Evolutionary conservation across 2,329 filamentous ascomycete genomes (phyloP), one percentile per base, ranked within the genome.

Genomic region (Colletotrichum endophyticum): DNA sequence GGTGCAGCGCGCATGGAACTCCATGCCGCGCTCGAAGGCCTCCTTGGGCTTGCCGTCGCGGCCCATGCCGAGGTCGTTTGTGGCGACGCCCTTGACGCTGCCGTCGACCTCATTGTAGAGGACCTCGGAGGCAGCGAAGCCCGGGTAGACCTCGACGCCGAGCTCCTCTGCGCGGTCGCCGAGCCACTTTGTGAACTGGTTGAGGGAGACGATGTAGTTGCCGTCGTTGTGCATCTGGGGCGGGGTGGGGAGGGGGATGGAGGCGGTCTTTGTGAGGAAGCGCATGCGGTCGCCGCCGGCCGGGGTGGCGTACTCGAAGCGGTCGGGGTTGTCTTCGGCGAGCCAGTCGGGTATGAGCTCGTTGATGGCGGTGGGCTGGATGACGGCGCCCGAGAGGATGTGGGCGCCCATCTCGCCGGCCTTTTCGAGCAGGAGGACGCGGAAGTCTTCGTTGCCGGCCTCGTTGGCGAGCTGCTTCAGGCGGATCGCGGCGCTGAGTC

Each of bases 201-300:
- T 99, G 81, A 99, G 87, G 82, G 95, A 98, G 82, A 99, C 93
- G 80, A 99, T 99, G 85, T 98, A 99, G 87, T 99, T 99, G 80
- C 97, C 97, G 82, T 98, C 92, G 84, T 99, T 99, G 88, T 96
- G 92, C 97, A 99, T 99, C 87, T 99, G 97, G 36, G 97, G 97
- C 61, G 97, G 97, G 15, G 94, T 92, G 2, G 96, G 97, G 70
- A 99, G 88, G 8, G 95, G 95, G 73, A 98, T 92, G 0, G 96
- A 89, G 77, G 89, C 89, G 70, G 89, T 94, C 87, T 96, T 94
- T 22, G 96, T 99, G 77, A 99, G 90, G 86, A 98, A 98, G 80
- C 95, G 94, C 96, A 99, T 98, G 86, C 93, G 94, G 82, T 99
- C 97, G 66, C 88, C 88, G 78, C 92, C 94, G 6, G 96, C 96